phyloP scores from a whole-genome alignment of 768 basidiomycete species.

The Lactarius indigo region DNA sequence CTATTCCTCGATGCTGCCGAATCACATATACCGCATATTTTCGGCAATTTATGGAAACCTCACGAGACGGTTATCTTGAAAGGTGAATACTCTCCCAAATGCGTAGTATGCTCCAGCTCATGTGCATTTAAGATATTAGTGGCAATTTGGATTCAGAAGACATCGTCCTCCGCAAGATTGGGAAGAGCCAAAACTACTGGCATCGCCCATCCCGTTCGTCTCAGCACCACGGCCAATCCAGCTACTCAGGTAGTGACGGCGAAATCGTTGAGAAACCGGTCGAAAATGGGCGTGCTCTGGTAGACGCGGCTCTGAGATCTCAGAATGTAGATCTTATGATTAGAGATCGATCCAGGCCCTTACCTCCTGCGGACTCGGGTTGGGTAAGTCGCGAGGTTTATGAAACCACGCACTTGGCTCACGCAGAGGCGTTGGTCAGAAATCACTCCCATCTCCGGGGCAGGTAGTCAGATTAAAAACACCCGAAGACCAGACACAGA shows the following conservation, averaged over 20 bases:
- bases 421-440: background rate
- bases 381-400: background rate
- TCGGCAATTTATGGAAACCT: conserved; percentile 13
- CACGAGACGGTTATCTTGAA: conserved; percentile 8
- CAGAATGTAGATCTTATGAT: background rate
- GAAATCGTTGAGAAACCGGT: background rate
- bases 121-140: background rate
- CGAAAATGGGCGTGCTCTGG: background rate
- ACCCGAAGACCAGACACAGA: background rate
- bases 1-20: background rate
- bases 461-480: background rate
- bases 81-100: background rate
- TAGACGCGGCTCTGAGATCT: background rate
- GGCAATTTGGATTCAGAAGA: conserved; percentile 1
- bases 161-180: background rate
- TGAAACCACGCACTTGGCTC: background rate
- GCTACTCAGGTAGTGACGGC: background rate
- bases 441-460: background rate
- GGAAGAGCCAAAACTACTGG: background rate
- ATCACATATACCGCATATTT: background rate
- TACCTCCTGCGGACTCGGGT: background rate
- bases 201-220: background rate
- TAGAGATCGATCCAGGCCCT: background rate
- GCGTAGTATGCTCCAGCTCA: background rate
- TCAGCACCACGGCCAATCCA: background rate